Base-by-base conservation (phyloP, 2,329 filamentous ascomycete species). In the Trichoderma sp. region DNA sequence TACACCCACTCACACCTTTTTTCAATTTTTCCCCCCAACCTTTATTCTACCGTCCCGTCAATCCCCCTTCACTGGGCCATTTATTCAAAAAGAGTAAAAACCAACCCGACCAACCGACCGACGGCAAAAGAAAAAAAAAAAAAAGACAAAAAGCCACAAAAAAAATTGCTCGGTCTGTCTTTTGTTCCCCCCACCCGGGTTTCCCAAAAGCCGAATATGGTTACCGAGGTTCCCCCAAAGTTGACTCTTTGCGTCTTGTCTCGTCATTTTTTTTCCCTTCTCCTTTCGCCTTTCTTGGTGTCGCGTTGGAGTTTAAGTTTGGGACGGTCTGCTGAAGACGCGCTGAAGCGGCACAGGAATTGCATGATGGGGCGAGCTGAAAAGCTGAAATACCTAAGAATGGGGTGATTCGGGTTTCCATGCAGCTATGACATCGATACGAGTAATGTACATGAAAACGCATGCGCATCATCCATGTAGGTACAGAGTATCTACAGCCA, bases 1-100 rank as follows among this genome's bases (percentile, higher is more conserved):
- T 64, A 64, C 35, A 54, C 60, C 60, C 60, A 64, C 60, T 34
- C 60, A 64, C 60, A 64, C 60, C 50, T 32, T 32, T n/a, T n/a
- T 34, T 15, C 15, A 32, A 39, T 9, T 45, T 54, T 64, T 54
- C 13, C 19, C 22, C n/a, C 27, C n/a, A n/a, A n/a, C n/a, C n/a
- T n/a, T n/a, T n/a, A 8, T 19, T 22, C n/a, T 13, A n/a, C 25
- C 56, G 37, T 5, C 19, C 9, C 9, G 17, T 61, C 45, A 25
- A 37, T 37, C 54, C 37, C 10, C 1, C 17, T 19, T 19, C 17
- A 57, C 29, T 35, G 56, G 35, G 22, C 5, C 22, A n/a, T 59
- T 29, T 59, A 12, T 29, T 59, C 56, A 29, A 59, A 32, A 59
- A 27, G 22, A 59, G 53, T 35, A 56, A 56, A 56, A 22, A 22